Base-by-base conservation (phyloP, 1,139 yeast species). In the Scheffersomyces parashehatae region DNA sequence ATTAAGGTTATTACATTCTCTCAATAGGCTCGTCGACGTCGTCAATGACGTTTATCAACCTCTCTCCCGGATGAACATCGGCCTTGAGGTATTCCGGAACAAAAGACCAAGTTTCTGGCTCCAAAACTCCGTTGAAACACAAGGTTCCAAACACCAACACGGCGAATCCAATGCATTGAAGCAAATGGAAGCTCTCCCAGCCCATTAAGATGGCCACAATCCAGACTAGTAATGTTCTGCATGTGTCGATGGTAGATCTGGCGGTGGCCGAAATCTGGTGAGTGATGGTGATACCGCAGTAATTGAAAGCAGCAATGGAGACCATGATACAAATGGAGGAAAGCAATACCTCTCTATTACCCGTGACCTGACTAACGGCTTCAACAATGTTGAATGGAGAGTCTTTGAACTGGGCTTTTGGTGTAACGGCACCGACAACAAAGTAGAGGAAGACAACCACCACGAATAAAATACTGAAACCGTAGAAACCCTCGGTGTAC, bases 181-280 rank as follows among this genome's bases (percentile, higher is more conserved):
- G 63, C 32, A 69, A 59, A 30, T 75, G 73, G 66, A 86, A 87
- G 1, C 71, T 55, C 63, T 88, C 95, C 95, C 95, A 88, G 3
- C 95, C 95, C 54, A 87, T 60, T n/a, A 65, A 42, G 44, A 87
- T 67, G 0, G 95, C 88, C n/a, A 85, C 75, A 1, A 82, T 41
- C 95, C 95, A 88, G 15, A 88, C 91, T 34, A 85, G 67, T 35
- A 86, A 66, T 0, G 95, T 87, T 54, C 95, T 75, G 49, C 88
- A 83, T 0, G 91, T 83, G 57, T 88, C 95, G 37, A 88, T 79
- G 1, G 95, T 88, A 14, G 90, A 82, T 57, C 95, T 73, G 3
- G 93, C 76, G 0, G 95, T 87, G 30, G 95, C 95, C 41, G 87
- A 82, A 41, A 86, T 62, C 40, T 68, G 65, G 41, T 79, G 75